Percentiles rank a stretch among this genome's conserved stretches.
phyloP scores from a whole-genome alignment of 192 early-diverging fungal genomes.

The Entomortierella lignicola region DNA sequence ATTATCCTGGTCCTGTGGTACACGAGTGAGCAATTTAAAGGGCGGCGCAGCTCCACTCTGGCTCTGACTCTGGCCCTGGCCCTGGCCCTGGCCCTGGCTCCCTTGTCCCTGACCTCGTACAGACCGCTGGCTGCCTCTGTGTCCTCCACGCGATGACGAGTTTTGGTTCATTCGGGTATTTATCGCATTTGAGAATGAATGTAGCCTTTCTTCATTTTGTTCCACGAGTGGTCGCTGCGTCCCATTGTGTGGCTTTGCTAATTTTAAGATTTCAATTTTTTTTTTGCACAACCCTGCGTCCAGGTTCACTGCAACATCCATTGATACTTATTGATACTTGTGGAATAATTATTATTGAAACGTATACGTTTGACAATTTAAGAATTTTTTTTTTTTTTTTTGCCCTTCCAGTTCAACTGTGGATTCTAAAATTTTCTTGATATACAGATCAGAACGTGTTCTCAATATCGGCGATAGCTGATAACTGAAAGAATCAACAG shows the following conservation, averaged over 20 bases:
- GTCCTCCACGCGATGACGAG: conserved; percentile 20
- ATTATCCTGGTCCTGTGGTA: conserved; percentile 14
- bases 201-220: not conserved
- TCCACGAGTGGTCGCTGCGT: too few species aligned
- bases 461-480: not conserved
- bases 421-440: not conserved
- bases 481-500: not conserved
- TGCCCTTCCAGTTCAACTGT: not conserved
- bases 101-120: conserved; percentile 6
- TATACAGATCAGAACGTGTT: not conserved
- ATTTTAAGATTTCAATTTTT: too few species aligned
- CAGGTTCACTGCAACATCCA: too few species aligned
- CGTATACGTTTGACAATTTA: too few species aligned
- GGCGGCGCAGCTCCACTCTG: conserved; percentile 30
- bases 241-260: too few species aligned
- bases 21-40: conserved; percentile 39
- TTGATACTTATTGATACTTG: too few species aligned
- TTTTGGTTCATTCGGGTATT: conserved; percentile 23
- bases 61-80: conserved; percentile 6
- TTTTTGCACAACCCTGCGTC: too few species aligned
- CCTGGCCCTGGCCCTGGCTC: not conserved
- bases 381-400: too few species aligned
- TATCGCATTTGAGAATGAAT: not conserved
- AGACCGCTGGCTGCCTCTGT: conserved; percentile 2
- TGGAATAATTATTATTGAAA: too few species aligned